Evolutionary conservation across 1,284 basidiomycete species (phyloP), one percentile per base, ranked within the genome.

Genomic region (Papiliotrema terrestris): DNA sequence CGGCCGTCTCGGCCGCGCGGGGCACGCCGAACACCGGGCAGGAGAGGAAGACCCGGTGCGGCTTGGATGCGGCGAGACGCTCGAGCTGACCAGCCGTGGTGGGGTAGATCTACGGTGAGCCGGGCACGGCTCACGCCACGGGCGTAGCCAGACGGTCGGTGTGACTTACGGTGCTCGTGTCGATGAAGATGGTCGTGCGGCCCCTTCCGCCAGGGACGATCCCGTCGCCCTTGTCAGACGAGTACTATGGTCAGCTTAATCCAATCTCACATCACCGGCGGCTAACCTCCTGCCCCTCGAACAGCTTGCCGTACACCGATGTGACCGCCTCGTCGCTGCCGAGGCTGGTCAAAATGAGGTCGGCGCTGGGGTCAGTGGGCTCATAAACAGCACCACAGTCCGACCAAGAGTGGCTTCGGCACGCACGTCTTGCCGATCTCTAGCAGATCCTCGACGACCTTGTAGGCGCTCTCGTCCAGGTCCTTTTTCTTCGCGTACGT

Each of bases 301-400:
- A 80, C 50, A 91, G 83, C 51, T 83, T 72, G 44, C 80, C 76
- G 69, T 88, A 92, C 8, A 89, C 80, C n/a, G 72, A 75, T 71
- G 83, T 83, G 9, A 90, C 87, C 9, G 83, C 87, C 8, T 81
- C 82, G 65, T 96, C 92, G 61, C 82, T 83, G 15, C 83, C 81
- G 26, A 95, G 81, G 58, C 83, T 86, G 42, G 88, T 88, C 69
- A 95, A 78, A 67, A 95, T 82, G 61, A 95, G 77, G 75, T 95
- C 89, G 69, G 87, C 88, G 11, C 65, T 86, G 79, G 32, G 13
- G 23, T 51, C 47, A 43, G 26, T 8, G 23, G 38, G 14, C 6
- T 11, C 19, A 48, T 32, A n/a, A n/a, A n/a, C 26, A 3, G 6
- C n/a, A 48, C n/a, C 23, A 6, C 26, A 6, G 29, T 32, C 29